Evolutionary conservation across 1,284 basidiomycete species (phyloP), one percentile per base, ranked within the genome.

Genomic region (Trichosporon faecale): DNA sequence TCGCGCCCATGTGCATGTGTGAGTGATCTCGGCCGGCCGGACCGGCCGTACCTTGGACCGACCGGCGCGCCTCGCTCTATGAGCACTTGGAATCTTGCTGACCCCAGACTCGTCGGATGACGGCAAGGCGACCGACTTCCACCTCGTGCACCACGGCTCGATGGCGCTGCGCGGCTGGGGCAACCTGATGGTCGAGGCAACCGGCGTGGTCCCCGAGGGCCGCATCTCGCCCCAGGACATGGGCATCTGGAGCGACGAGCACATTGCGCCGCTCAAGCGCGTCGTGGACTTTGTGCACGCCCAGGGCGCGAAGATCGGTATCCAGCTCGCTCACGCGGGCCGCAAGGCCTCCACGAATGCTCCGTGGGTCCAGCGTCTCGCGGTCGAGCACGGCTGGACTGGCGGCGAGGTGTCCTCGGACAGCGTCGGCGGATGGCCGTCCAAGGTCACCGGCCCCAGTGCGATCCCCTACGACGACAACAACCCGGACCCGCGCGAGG

Each of bases 281-380:
- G 87, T 95, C 71, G 89, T 92, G 72, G 87, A 90, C 55, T 92
- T 91, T 70, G 88, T 90, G 25, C 91, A 94, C 79, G 86, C 88
- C 1, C 88, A 92, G 74, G 86, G 87, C 66, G 80, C 79, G 57
- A 87, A 87, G 72, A 88, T 94, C 23, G 93, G 89, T 8, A 88
- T 95, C 65, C 93, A 95, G 80, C 86, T 95, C 16, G 89, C 88
- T 0, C 93, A 93, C 79, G 91, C 91, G 0, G 91, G 91, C 0
- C 85, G 91, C 44, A 92, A 93, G 80, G 89, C 90, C 0, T 88
- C 88, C 14, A 88, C 86, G 0, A 84, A 86, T 65, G 86, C 89
- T 2, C 88, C 89, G 3, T 91, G 89, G 89, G 84, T 89, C 8
- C 65, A 74, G 63, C 72, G 75, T 44, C 68, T 75, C 18, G 75